Conservation (phyloP, 441 rosid genomes). For the Dalechampia spathulata region DNA sequence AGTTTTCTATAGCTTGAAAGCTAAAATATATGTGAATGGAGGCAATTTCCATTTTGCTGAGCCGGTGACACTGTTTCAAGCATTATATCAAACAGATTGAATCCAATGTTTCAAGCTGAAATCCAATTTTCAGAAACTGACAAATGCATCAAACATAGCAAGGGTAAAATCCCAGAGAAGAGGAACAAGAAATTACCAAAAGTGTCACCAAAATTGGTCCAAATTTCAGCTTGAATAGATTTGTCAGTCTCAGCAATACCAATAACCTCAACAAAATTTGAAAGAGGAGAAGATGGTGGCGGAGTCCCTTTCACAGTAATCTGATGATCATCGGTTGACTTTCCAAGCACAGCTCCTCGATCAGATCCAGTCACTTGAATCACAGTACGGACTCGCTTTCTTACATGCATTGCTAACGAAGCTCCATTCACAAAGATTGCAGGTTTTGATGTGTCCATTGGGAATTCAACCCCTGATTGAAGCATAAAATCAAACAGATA, state of each 20-base stretch:
- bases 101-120: too few relatives aligned
- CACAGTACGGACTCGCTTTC: slow-evolving; percentile 73
- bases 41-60: too few relatives aligned
- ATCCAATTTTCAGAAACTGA: too few relatives aligned
- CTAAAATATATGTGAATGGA: too few relatives aligned
- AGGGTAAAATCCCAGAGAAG: not conserved
- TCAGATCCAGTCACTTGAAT: slow-evolving; percentile 58
- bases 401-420: slow-evolving; percentile 42
- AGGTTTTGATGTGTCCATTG: slow-evolving; percentile 79
- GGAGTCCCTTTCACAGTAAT: slow-evolving; percentile 51
- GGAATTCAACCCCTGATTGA: too few relatives aligned
- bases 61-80: too few relatives aligned
- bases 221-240: slow-evolving; percentile 57
- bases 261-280: slow-evolving; percentile 69
- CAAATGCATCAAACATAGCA: not conserved
- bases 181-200: too few relatives aligned
- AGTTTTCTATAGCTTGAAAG: too few relatives aligned
- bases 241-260: slow-evolving; percentile 77
- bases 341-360: slow-evolving; percentile 45
- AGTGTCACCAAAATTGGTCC: slow-evolving; percentile 68
- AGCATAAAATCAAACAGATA: too few relatives aligned
- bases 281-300: slow-evolving; percentile 45
- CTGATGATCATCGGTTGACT: slow-evolving; percentile 66
- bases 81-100: too few relatives aligned
- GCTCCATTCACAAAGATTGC: slow-evolving; percentile 68